A percentile compares a stretch with the other conserved stretches of the same genome.
phyloP scores from a whole-genome alignment of 441 rosid species.

The Hypseocharis bilobata region DNA sequence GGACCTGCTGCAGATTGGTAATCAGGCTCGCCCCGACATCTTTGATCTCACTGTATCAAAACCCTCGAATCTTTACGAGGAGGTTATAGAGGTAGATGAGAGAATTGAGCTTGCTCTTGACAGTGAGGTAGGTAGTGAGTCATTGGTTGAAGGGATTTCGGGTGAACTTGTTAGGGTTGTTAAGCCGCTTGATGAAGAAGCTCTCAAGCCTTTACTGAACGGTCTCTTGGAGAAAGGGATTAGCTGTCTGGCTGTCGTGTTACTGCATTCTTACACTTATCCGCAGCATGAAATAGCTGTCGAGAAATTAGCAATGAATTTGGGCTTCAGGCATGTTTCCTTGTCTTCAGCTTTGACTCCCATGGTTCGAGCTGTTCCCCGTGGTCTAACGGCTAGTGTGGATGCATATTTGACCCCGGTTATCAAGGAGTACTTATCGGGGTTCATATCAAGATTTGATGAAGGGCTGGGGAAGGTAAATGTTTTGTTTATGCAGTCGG shows the following conservation, averaged over 20 bases:
- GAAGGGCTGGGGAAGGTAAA: conserved; percentile 64
- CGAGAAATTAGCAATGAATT: conserved; percentile 55
- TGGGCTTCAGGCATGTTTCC: conserved; percentile 88
- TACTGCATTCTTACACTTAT: conserved; percentile 83
- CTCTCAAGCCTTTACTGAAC: conserved; percentile 46
- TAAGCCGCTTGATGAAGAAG: conserved; percentile 52
- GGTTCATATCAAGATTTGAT: conserved; percentile 78
- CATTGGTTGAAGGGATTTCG: conserved; percentile 54
- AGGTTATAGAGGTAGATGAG: conserved; percentile 77
- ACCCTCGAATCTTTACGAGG: conserved; percentile 78
- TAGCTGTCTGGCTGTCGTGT: conserved; percentile 76
- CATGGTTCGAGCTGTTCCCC: conserved; percentile 94
- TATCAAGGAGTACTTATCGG: conserved; percentile 74
- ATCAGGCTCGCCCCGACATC: conserved; percentile 78
- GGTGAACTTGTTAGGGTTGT: conserved; percentile 74
- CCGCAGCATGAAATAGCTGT: conserved; percentile 71
- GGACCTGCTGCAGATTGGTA: conserved; percentile 87
- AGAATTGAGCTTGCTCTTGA: conserved; percentile 63
- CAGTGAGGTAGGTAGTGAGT: conserved; percentile 25
- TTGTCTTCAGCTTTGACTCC: conserved; percentile 82
- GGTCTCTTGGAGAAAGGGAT: conserved; percentile 64
- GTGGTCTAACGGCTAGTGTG: conserved; percentile 85
- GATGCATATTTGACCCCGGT: conserved; percentile 92
- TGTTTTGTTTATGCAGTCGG: conserved; percentile 91
- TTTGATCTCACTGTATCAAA: conserved; percentile 73